Percentiles rank a stretch among this genome's conserved stretches.
phyloP scores from a whole-genome alignment of 2,329 filamentous ascomycete species.

The Madurella fahalii region DNA sequence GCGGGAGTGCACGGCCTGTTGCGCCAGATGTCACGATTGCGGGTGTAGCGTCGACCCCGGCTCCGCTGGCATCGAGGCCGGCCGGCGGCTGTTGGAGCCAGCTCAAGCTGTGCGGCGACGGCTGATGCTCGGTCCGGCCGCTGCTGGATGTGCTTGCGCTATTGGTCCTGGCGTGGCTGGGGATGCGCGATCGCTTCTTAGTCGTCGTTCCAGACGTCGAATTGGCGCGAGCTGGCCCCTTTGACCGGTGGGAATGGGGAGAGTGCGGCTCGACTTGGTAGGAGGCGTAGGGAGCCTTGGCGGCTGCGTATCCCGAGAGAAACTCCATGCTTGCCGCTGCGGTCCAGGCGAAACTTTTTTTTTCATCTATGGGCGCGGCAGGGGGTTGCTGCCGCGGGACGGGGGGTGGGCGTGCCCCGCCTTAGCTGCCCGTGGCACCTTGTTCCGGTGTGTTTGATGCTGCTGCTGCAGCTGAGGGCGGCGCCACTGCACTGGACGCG shows the following conservation, averaged over 20 bases:
- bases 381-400: constrained; percentile 3
- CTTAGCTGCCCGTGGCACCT: constrained; percentile 7
- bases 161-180: constrained; percentile 31
- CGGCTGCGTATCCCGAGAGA: constrained; percentile 27
- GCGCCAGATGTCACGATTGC: constrained; percentile 7
- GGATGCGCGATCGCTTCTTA: constrained; percentile 25
- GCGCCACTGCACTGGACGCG: background rate
- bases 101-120: constrained; percentile 12
- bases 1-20: constrained; percentile 3
- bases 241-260: constrained; percentile 18
- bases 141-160: constrained; percentile 29
- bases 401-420: constrained; percentile 12
- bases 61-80: constrained; percentile 11
- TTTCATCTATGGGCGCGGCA: background rate
- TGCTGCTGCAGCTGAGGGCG: constrained; percentile 7
- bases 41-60: constrained; percentile 9
- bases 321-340: constrained; percentile 25
- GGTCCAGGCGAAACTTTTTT: constrained; percentile 9
- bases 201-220: constrained; percentile 23
- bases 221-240: constrained; percentile 26
- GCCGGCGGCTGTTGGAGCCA: constrained; percentile 16
- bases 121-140: constrained; percentile 22
- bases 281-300: constrained; percentile 27
- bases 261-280: constrained; percentile 26
- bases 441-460: constrained; percentile 12